Evolutionary conservation across 202 grass and related monocot genomes (phyloP), one percentile per base, ranked within the genome.

Genomic region (Saccharum hybrid): DNA sequence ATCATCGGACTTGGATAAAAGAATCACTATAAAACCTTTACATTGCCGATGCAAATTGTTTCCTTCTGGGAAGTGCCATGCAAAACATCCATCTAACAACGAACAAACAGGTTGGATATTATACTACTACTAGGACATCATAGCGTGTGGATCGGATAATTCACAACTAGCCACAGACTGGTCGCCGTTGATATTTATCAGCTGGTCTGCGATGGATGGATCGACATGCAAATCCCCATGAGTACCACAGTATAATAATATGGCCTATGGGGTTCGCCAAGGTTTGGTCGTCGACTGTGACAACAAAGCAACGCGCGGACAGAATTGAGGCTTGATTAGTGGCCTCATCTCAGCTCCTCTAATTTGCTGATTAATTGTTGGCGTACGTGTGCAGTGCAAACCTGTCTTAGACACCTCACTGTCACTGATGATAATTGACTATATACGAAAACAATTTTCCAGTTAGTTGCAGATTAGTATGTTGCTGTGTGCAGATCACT

Each of bases 121-220:
- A 12, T 45, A 45, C 42, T 2, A 34, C 23, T 70, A 13, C 16
- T 19, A 19, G 15, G 18, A 59, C 7, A n/a, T 8, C 26, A 7
- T 38, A 15, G 72, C 62, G 63, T 68, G 82, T 76, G 57, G 57
- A 60, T 60, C 57, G 82, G 82, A 76, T 76, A 68, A 68, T 45
- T 16, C 63, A n/a, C 26, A 21, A 63, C 37, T 60, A 23, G 57
- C n/a, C 57, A n/a, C n/a, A 18, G 31, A 54, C 63, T 40, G 34
- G 66, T 19, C 10, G 46, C 19, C 13, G 4, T 68, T 23, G 31
- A 69, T 81, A 26, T 26, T 61, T 45, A 22, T 60, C 62, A 59
- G 28, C 63, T 37, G 19, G 13, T 16, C 2, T 14, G 36, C 10
- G 15, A 49, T n/a, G 3, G 10, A 38, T 31, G 11, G 7, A 10